Evolutionary conservation across 2,329 filamentous ascomycete species (phyloP).

Genomic region (Colletotrichum sp.): DNA sequence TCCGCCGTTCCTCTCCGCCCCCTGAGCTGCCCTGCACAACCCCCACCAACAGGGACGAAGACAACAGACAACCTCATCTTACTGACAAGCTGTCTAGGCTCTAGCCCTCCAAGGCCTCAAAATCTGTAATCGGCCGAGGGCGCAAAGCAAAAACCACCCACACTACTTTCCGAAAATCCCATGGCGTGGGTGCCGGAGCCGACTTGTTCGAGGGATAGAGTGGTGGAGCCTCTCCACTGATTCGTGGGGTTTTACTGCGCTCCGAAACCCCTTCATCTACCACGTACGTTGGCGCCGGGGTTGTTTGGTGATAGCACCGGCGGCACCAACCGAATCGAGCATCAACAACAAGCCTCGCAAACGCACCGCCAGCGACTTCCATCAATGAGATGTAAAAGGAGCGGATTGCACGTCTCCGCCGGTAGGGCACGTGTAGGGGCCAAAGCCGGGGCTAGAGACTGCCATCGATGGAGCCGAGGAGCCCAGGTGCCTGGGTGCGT

Average conservation of each 20-base stretch:
- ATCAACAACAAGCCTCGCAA: background rate
- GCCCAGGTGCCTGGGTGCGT: background rate
- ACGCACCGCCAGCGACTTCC: background rate
- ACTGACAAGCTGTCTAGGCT: background rate
- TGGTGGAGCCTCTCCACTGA: constrained; percentile 4
- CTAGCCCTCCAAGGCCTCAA: background rate
- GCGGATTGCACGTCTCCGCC: background rate
- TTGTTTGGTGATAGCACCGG: constrained; percentile 2
- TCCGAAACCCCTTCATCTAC: constrained; percentile 14
- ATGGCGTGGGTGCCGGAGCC: background rate
- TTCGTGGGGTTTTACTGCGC: constrained; percentile 12
- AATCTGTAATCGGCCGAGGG: background rate
- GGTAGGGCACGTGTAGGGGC: background rate
- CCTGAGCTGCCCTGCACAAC: background rate
- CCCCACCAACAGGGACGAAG: background rate
- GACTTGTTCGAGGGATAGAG: background rate
- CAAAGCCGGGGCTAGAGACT: background rate
- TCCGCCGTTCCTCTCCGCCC: background rate
- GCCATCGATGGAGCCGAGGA: background rate
- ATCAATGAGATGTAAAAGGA: background rate
- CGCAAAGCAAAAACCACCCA: background rate
- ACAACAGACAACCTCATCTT: constrained; percentile 4
- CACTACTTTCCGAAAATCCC: background rate
- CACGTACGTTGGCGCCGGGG: background rate
- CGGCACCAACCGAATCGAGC: constrained; percentile 1